phyloP scores from a whole-genome alignment of 352 stramenopile genomes.

The Phytophthora rubi region DNA sequence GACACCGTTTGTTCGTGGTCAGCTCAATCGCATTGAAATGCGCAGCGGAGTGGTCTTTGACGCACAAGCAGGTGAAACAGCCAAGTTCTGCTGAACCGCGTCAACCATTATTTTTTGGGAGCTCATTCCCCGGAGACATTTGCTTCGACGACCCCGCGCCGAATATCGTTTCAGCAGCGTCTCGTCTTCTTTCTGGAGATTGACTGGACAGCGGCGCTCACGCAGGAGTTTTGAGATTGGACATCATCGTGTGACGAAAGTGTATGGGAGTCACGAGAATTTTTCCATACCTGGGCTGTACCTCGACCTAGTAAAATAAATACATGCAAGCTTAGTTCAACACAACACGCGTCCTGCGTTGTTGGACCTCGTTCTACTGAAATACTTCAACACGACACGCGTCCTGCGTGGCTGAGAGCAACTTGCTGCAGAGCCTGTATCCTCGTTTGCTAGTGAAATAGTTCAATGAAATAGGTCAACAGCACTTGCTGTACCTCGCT shows the following conservation, averaged over 20 bases:
- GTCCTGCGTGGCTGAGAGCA: neutral
- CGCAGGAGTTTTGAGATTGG: neutral
- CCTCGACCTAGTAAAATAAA: neutral
- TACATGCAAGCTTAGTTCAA: neutral
- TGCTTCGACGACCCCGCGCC: conserved; percentile 4
- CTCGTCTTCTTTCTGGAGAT: conserved; percentile 20
- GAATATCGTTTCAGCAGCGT: conserved; percentile 23
- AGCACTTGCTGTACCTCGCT: too few species aligned
- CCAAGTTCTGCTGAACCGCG: conserved; percentile 7
- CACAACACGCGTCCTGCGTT: neutral
- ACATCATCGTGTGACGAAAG: neutral
- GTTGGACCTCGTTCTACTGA: neutral
- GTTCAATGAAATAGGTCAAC: too few species aligned
- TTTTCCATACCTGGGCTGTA: neutral
- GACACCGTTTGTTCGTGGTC: conserved; percentile 9
- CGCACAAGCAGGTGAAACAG: conserved; percentile 19
- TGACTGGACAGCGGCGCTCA: conserved; percentile 29
- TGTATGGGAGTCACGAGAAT: neutral
- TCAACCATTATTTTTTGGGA: conserved; percentile 15
- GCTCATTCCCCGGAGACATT: conserved; percentile 23
- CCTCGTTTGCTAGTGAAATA: too few species aligned
- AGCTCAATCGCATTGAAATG: conserved; percentile 4
- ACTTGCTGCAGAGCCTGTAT: too few species aligned
- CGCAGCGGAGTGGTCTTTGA: conserved; percentile 8
- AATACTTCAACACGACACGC: neutral